Percentiles rank a stretch among this genome's conserved stretches.
These are phyloP conservation scores for Xerocomus amazonicus DNA, from an alignment of 1,284 basidiomycete genomes.

Conservation along the genomic window DNA sequence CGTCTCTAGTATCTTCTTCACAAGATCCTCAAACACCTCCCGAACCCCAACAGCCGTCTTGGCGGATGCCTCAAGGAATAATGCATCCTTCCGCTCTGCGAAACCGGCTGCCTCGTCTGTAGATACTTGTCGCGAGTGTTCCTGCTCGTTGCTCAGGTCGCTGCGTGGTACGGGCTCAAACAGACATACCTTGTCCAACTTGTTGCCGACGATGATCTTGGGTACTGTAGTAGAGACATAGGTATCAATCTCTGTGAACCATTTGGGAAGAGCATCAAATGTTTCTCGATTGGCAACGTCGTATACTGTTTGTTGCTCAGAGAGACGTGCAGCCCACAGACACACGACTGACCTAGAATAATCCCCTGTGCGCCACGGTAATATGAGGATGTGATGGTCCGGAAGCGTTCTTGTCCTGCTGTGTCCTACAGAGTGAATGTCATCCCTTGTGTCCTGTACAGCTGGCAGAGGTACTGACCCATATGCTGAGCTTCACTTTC, in stretches of 20 bases:
- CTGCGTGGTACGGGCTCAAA: background rate
- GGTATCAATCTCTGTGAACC: slow-evolving; percentile 94
- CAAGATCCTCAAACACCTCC: slow-evolving; percentile 79
- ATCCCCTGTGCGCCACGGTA: slow-evolving; percentile 94
- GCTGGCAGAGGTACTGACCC: slow-evolving; percentile 47
- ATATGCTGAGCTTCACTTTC: slow-evolving; percentile 80
- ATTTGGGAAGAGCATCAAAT: slow-evolving; percentile 88
- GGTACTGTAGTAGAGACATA: slow-evolving; percentile 88
- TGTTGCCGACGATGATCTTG: slow-evolving; percentile 95
- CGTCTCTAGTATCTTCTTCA: slow-evolving; percentile 66
- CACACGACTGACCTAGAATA: slow-evolving; percentile 67
- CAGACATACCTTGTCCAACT: slow-evolving; percentile 80
- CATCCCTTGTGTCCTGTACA: background rate
- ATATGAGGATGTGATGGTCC: slow-evolving; percentile 89
- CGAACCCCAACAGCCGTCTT: slow-evolving; percentile 82
- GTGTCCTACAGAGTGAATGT: slow-evolving; percentile 59
- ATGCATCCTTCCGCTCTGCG: slow-evolving; percentile 74
- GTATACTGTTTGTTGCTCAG: slow-evolving; percentile 60
- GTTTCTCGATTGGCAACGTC: slow-evolving; percentile 90
- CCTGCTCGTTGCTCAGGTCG: slow-evolving; percentile 43
- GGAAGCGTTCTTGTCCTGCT: slow-evolving; percentile 86
- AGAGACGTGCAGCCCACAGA: background rate
- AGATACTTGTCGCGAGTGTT: slow-evolving; percentile 85
- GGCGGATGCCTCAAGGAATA: slow-evolving; percentile 87
- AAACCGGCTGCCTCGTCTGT: slow-evolving; percentile 79